Evolutionary conservation across 805 yeast genomes (phyloP), one percentile per base, ranked within the genome.

Genomic region (Hanseniaspora singularis): DNA sequence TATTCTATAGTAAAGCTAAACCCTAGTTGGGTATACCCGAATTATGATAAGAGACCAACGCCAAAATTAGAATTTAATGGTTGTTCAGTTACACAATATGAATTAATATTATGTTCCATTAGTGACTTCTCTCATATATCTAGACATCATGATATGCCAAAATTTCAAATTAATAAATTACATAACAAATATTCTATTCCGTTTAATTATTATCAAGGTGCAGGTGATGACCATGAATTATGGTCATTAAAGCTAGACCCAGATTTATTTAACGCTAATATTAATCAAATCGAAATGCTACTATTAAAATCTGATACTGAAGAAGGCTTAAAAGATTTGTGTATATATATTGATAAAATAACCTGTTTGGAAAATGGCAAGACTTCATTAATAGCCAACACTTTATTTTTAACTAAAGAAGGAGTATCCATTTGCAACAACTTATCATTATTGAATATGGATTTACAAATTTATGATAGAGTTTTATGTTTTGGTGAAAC

Each of bases 191-290:
- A 14, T 15, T 7, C 10, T 10, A 16, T 23, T 22, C 19, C n/a
- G 0, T 79, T 64, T 52, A 62, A 70, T 0, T 87, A 87, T 57
- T 82, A 86, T 1, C 96, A 86, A 61, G 96, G 96, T 1, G 92
- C 95, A 0, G 96, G 92, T 0, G 96, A 87, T 60, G 96, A 88
- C 55, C 95, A 87, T 58, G 96, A 87, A 55, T 65, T 79, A 10
- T 87, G 96, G 96, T 72, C 80, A 0, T 66, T 71, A 4, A 64
- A 69, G 0, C 59, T 85, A 26, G 70, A 68, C 1, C 76, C 88
- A 0, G 54, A 55, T 0, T 40, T 73, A 23, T 73, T 81, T 40
- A 85, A 94, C 94, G 44, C 56, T 3, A 56, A 72, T 49, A 42
- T 58, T 2, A 60, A 57, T 0, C 16, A 14, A 3, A 55, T 72